A percentile compares a stretch with the other conserved stretches of the same genome.
Evolutionary conservation across 2,329 filamentous ascomycete genomes (phyloP).

Genomic region (Neoascochyta sp.): DNA sequence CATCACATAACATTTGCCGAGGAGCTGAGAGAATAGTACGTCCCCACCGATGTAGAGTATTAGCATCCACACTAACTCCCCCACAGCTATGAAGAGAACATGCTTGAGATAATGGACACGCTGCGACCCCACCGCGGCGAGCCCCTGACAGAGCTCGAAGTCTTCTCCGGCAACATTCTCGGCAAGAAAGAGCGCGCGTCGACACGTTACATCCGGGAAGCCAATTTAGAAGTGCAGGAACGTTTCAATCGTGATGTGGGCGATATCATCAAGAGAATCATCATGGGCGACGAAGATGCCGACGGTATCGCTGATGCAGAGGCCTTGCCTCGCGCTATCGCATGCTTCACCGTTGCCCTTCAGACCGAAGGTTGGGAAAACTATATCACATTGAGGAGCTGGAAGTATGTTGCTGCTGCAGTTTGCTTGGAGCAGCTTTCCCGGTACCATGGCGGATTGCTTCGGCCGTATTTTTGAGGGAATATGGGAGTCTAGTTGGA

Average conservation of each 20-base stretch:
- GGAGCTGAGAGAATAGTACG: conserved; percentile 39
- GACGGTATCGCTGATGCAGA: conserved; percentile 33
- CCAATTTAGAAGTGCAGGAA: conserved; percentile 36
- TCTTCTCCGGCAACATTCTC: conserved; percentile 57
- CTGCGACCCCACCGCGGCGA: conserved; percentile 24
- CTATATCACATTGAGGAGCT: conserved; percentile 44
- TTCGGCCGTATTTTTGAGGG: conserved; percentile 17
- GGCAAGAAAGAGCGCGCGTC: conserved; percentile 45
- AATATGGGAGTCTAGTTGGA: no score
- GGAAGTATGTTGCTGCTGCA: conserved; percentile 52
- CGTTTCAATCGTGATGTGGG: conserved; percentile 44
- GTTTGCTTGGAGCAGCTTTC: conserved; percentile 51
- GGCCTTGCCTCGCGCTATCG: conserved; percentile 48
- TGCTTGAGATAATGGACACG: conserved; percentile 48
- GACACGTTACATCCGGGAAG: conserved; percentile 27
- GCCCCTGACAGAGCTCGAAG: conserved; percentile 38
- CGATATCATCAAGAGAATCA: conserved; percentile 45
- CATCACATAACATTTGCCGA: conserved; percentile 41
- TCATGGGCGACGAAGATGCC: conserved; percentile 34
- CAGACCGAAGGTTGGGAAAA: conserved; percentile 32
- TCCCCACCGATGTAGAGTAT: not conserved
- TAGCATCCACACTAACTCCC: not conserved
- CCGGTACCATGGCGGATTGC: conserved; percentile 11
- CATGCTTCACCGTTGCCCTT: conserved; percentile 46
- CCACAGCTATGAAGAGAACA: conserved; percentile 51